phyloP scores from a whole-genome alignment of 1,284 basidiomycete genomes.

The Malassezia brasiliensis region DNA sequence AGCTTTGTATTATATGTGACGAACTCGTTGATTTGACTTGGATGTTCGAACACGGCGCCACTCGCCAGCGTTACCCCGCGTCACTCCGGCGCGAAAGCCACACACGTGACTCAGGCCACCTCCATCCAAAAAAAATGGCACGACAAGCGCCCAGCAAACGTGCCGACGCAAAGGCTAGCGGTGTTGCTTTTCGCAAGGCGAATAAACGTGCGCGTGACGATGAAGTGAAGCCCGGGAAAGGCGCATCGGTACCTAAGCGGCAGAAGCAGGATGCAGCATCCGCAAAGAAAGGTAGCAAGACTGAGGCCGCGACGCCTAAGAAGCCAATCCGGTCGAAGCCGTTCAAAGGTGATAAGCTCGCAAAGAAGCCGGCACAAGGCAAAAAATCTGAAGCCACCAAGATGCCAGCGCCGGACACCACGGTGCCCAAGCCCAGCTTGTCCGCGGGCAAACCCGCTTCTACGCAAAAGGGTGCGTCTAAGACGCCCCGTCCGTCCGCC shows the following conservation, averaged over 20 bases:
- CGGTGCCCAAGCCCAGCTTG: no score
- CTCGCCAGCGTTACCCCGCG: no score
- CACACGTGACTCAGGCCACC: neutral
- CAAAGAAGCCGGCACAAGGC: neutral
- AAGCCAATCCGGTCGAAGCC: neutral
- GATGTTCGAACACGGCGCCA: neutral
- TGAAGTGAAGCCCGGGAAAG: neutral
- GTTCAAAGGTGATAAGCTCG: neutral
- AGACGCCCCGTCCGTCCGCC: no score
- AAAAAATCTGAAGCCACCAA: no score
- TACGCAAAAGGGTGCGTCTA: no score
- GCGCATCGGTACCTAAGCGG: neutral
- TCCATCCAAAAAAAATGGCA: conserved; percentile 10
- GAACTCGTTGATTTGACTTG: neutral
- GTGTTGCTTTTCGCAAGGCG: conserved; percentile 8
- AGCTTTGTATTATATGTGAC: conserved; percentile 2
- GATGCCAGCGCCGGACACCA: no score
- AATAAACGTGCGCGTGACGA: conserved; percentile 1
- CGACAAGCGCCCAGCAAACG: conserved; percentile 1
- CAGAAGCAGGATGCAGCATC: neutral
- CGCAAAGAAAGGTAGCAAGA: neutral
- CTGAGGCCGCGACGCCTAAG: neutral
- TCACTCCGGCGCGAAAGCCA: no score
- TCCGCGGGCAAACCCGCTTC: no score
- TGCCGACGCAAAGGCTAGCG: neutral